Base-by-base conservation (phyloP, 2,329 filamentous ascomycete genomes). In the Alternaria gansuensis region DNA sequence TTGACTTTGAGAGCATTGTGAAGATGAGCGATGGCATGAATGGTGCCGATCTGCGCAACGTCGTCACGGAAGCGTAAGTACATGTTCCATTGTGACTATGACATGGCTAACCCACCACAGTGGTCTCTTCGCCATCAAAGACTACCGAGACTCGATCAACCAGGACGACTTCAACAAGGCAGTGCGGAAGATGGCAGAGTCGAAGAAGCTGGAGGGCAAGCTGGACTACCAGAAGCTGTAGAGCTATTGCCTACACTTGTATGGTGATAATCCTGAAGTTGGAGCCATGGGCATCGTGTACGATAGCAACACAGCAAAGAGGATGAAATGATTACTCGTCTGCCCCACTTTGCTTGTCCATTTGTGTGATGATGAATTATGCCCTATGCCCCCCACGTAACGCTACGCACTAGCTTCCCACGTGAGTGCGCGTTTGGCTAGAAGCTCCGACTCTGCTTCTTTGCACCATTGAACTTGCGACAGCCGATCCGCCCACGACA, bases 141-240 rank as follows among this genome's bases (percentile, higher is more conserved):
- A 97, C 75, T 97, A 98, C 79, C 85, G 96, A 62, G 95, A 99
- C 72, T 88, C 93, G 11, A 91, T 99, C 80, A 98, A 91, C 81
- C 95, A 99, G 79, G 95, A 99, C 74, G 95, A 99, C 76, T 97
- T 98, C 88, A 99, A 97, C 84, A 97, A 97, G 82, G 95, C 95
- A 4, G 95, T 99, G 54, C 89, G 95, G 68, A 99, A 99, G 87
- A 90, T 99, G 68, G 93, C 91, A 14, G 95, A 99, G 81, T 86
- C 92, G 62, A 99, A 99, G 91, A 99, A 99, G 82, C 82, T 99
- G 72, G 95, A 99, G 81, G 94, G 95, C 80, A 98, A 98, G 83
- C 85, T 98, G 49, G 94, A 98, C 80, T 98, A 97, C 82, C 90
- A 96, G 86, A 97, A 97, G 82, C 83, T 97, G 81, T 97, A 89